Conservation (phyloP, 495 filamentous ascomycete species). For the Penicillium flavigenum region DNA sequence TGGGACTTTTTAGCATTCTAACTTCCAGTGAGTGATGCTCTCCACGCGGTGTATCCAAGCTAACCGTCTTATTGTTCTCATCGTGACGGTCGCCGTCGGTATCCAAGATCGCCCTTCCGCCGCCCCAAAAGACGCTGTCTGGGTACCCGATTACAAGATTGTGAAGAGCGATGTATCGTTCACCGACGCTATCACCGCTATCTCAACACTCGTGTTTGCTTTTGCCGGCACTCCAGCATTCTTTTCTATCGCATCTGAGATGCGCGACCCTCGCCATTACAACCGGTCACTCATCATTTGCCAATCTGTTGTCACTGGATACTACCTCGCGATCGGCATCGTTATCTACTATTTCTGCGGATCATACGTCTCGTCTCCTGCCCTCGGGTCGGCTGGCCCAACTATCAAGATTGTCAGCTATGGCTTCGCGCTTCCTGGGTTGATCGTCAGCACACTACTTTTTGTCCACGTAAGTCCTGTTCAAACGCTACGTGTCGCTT, state of each 20-base stretch:
- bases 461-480: conserved; percentile 27
- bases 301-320: conserved; percentile 48
- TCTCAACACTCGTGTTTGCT: conserved; percentile 69
- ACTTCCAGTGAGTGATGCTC: conserved; percentile 29
- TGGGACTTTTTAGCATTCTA: conserved; percentile 38
- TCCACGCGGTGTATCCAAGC: conserved; percentile 33
- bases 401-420: conserved; percentile 68
- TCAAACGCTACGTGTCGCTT: no score
- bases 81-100: conserved; percentile 68
- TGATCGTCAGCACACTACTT: conserved; percentile 33
- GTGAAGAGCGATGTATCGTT: no score
- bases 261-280: conserved; percentile 66
- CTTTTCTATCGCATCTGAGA: conserved; percentile 73
- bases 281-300: conserved; percentile 52
- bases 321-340: conserved; percentile 64
- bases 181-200: conserved; percentile 51
- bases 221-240: conserved; percentile 59
- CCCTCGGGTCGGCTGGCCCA: conserved; percentile 61
- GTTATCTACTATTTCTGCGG: conserved; percentile 73
- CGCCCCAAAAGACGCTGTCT: conserved; percentile 33
- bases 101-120: conserved; percentile 44
- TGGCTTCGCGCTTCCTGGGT: conserved; percentile 66
- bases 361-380: conserved; percentile 61
- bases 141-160: conserved; percentile 32
- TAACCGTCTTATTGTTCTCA: conserved; percentile 51